These are phyloP conservation scores for Nannizziopsis barbatae DNA, from an alignment of 2,329 filamentous ascomycete genomes.

Conservation along the genomic window DNA sequence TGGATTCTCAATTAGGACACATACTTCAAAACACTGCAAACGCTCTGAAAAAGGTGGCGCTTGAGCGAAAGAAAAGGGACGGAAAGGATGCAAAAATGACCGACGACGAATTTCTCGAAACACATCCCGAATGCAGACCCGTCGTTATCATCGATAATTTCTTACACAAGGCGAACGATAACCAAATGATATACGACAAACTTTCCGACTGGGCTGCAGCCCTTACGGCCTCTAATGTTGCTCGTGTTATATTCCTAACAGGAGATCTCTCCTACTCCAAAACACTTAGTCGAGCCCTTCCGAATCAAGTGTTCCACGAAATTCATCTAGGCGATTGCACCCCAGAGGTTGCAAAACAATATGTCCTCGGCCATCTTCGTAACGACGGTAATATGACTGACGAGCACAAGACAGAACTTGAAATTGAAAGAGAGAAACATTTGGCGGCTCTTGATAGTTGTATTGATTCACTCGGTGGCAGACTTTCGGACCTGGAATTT, in stretches of 20 bases:
- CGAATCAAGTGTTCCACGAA: constrained; percentile 80
- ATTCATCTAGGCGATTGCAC: constrained; percentile 78
- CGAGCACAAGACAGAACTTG: constrained; percentile 25
- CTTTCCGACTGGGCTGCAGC: constrained; percentile 81
- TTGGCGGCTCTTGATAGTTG: constrained; percentile 66
- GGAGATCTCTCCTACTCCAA: constrained; percentile 83
- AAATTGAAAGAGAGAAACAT: constrained; percentile 30
- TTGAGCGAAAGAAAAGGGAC: constrained; percentile 57
- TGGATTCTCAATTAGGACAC: constrained; percentile 80
- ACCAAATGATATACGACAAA: constrained; percentile 58
- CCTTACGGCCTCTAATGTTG: constrained; percentile 74
- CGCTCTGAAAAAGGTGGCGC: constrained; percentile 65
- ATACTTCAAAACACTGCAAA: constrained; percentile 74
- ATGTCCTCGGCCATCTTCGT: constrained; percentile 67
- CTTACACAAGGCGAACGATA: constrained; percentile 62
- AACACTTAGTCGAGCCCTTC: constrained; percentile 71
- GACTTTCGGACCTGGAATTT: constrained; percentile 91
- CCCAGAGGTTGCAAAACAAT: constrained; percentile 75
- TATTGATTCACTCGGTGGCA: constrained; percentile 72
- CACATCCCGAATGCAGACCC: constrained; percentile 70
- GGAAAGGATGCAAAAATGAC: constrained; percentile 62
- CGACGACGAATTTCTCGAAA: constrained; percentile 80
- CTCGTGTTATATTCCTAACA: constrained; percentile 89
- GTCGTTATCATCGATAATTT: constrained; percentile 90
- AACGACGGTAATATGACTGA: constrained; percentile 31